Evolutionary conservation across 495 filamentous ascomycete species (phyloP).

Genomic region (Tuber melanosporum): DNA sequence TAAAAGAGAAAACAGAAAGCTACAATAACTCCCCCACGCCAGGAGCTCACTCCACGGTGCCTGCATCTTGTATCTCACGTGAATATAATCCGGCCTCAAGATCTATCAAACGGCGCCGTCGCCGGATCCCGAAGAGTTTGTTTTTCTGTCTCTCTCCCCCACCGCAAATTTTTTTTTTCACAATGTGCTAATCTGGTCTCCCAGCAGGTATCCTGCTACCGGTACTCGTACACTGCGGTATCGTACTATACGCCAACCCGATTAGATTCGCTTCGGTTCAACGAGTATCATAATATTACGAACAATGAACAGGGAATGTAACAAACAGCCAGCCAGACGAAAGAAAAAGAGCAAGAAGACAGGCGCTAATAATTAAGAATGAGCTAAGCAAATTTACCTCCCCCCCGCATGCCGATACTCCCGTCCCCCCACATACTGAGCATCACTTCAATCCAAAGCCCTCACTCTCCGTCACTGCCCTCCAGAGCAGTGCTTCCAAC

Average conservation of each 20-base stretch:
- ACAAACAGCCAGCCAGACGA: neutral
- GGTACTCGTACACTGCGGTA: neutral
- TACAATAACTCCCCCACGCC: neutral
- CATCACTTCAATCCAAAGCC: slow-evolving; percentile 83
- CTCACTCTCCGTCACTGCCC: slow-evolving; percentile 81
- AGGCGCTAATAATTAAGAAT: slow-evolving; percentile 1
- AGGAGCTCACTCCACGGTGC: neutral
- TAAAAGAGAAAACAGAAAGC: neutral
- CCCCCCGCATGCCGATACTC: neutral
- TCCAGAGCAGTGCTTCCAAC: slow-evolving; percentile 70
- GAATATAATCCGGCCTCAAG: neutral
- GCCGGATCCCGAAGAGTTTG: neutral
- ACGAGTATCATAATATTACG: neutral
- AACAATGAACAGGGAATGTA: neutral
- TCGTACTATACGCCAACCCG: neutral
- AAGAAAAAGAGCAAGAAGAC: neutral
- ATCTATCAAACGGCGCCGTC: neutral
- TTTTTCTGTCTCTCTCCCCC: neutral
- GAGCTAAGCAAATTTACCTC: neutral
- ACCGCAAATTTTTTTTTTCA: neutral
- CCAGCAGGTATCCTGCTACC: neutral
- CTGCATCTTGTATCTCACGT: neutral
- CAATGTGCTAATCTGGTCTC: neutral
- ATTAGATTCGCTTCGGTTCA: neutral
- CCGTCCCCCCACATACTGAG: neutral